Base-by-base conservation (phyloP, 805 yeast species). In the Ogataea sp. region DNA sequence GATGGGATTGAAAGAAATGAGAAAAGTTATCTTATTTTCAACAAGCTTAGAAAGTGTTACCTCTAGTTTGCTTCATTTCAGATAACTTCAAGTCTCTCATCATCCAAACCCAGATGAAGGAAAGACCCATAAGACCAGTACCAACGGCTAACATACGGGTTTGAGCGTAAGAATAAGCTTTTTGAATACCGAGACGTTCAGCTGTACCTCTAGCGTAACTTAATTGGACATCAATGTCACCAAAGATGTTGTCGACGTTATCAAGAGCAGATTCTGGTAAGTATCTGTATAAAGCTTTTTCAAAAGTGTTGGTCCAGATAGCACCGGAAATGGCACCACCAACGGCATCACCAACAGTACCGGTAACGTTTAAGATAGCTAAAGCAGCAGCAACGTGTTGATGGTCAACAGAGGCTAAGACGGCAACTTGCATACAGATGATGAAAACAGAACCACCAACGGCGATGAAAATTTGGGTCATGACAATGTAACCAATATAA, bases 371-470 rank as follows among this genome's bases (percentile, higher is more conserved):
- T 58, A 73, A 75, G 31, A 78, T 56, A 2, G 85, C 69, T 33
- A 78, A 70, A 26, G 74, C 68, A 35, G 74, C 70, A 10, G 83
- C 84, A 78, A 80, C 71, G 57, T 73, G 68, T 51, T 75, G 80
- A 58, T 80, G 88, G 46, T 64, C 70, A 27, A 75, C 70, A 41
- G 73, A 65, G 0, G 84, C 65, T 52, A 75, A 78, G 44, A 77
- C 70, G 32, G 82, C 70, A 6, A 75, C 76, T 52, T 77, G 83
- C 10, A 78, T 67, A 4, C 82, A 69, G 50, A 78, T 79, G 14
- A 83, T 76, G 65, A 80, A 78, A 56, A 81, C 73, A 15, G 85
- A 85, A 33, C 84, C 84, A 49, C 86, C 88, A 42, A 83, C 70
- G 48, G 89, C 89, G 46, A 79, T 58, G 16, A 82, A 52, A 52